phyloP scores from a whole-genome alignment of 2,329 filamentous ascomycete genomes.

The Chaetomium sp. region DNA sequence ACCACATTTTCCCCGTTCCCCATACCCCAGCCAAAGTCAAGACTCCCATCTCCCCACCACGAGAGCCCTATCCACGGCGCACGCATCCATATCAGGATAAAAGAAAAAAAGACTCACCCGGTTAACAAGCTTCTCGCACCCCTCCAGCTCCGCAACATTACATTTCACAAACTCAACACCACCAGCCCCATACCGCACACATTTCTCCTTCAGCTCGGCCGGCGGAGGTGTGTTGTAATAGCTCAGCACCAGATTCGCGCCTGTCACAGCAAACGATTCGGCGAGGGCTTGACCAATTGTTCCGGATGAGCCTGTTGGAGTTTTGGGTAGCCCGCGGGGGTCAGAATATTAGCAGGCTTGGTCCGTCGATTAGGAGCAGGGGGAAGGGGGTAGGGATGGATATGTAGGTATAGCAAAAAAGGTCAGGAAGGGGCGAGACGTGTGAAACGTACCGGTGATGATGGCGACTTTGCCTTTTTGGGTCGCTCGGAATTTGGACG shows the following conservation, averaged over 20 bases:
- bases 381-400: neutral
- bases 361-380: neutral
- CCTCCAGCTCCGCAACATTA: slow-evolving; percentile 24
- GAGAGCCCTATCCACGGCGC: neutral
- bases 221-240: slow-evolving; percentile 27
- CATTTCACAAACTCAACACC: slow-evolving; percentile 22
- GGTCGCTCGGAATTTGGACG: slow-evolving; percentile 23
- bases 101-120: slow-evolving; percentile 13
- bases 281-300: slow-evolving; percentile 26
- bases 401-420: neutral
- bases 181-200: slow-evolving; percentile 20
- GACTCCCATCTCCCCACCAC: neutral
- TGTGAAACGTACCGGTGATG: slow-evolving; percentile 21
- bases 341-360: too few relatives aligned
- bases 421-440: neutral
- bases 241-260: slow-evolving; percentile 25
- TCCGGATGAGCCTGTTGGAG: slow-evolving; percentile 24
- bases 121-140: slow-evolving; percentile 22
- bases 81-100: neutral
- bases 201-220: slow-evolving; percentile 18
- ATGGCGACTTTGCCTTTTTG: slow-evolving; percentile 25
- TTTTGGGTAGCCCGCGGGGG: neutral
- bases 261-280: slow-evolving; percentile 28
- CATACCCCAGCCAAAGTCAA: neutral
- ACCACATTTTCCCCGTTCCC: too few relatives aligned